These are phyloP conservation scores for Penicillium rolfsii DNA, from an alignment of 2,329 filamentous ascomycete genomes.

Conservation along the genomic window DNA sequence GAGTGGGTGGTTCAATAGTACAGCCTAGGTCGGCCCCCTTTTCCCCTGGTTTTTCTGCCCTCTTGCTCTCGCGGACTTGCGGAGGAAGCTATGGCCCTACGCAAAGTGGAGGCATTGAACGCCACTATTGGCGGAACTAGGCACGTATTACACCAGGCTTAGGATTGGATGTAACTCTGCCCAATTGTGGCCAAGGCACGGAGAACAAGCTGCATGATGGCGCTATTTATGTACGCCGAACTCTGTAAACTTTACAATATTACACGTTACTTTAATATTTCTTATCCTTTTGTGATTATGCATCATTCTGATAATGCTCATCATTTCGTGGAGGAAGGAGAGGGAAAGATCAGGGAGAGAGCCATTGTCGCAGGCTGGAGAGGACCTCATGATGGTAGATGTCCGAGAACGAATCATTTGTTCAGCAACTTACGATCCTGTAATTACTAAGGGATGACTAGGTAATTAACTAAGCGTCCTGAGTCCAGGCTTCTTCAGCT, in stretches of 20 bases:
- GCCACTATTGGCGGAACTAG: constrained; percentile 6
- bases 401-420: too few relatives aligned
- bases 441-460: not conserved
- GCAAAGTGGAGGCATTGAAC: not conserved
- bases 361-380: not conserved
- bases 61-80: not conserved
- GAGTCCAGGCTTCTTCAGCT: not conserved
- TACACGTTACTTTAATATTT: not conserved
- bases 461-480: not conserved
- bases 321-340: not conserved
- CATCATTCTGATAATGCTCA: not conserved
- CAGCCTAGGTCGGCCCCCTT: constrained; percentile 1
- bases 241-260: not conserved
- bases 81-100: constrained; percentile 15
- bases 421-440: not conserved
- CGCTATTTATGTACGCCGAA: not conserved
- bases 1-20: not conserved
- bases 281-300: not conserved
- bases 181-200: not conserved
- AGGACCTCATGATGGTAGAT: not conserved
- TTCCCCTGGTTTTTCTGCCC: not conserved
- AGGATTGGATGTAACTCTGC: constrained; percentile 1
- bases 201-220: not conserved
- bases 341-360: not conserved
- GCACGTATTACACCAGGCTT: not conserved